Evolutionary conservation across 345 rosid species (phyloP).

Genomic region (Alliaria petiolata): DNA sequence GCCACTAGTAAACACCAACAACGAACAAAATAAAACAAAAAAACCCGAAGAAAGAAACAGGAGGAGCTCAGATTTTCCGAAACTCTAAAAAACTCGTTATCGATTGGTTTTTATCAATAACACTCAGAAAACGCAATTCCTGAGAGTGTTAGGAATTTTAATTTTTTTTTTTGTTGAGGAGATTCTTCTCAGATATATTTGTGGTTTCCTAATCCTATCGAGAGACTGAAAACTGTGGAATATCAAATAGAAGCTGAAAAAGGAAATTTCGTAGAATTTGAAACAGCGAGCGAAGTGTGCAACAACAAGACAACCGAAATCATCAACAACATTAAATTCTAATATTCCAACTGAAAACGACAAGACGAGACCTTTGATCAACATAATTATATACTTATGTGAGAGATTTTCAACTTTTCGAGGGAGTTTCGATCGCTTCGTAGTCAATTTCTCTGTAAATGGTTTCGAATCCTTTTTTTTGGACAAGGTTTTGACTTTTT

Average conservation of each 20-base stretch:
- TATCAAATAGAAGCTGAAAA: not conserved
- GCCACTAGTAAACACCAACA: too few species aligned
- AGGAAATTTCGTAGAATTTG: not conserved
- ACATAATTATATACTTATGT: not conserved
- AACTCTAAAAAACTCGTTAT: too few species aligned
- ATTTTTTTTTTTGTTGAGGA: not conserved
- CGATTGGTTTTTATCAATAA: not conserved
- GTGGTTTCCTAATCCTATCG: constrained; percentile 10
- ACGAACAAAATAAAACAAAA: too few species aligned
- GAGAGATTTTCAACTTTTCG: not conserved
- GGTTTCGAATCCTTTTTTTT: too few species aligned
- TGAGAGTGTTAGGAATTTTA: not conserved
- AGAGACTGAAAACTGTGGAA: not conserved
- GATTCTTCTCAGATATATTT: not conserved
- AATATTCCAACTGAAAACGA: not conserved
- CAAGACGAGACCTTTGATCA: constrained; percentile 17
- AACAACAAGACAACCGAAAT: not conserved
- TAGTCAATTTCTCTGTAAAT: not conserved
- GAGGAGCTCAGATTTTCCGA: not conserved
- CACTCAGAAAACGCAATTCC: not conserved
- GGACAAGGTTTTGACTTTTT: constrained; percentile 22
- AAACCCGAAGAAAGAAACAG: too few species aligned
- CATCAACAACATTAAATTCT: not conserved
- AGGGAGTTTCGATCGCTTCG: constrained; percentile 4
- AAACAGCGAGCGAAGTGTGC: not conserved